A percentile compares a stretch with the other conserved stretches of the same genome.
Conservation (phyloP, 495 filamentous ascomycete genomes). For the Tuber calosporum region DNA sequence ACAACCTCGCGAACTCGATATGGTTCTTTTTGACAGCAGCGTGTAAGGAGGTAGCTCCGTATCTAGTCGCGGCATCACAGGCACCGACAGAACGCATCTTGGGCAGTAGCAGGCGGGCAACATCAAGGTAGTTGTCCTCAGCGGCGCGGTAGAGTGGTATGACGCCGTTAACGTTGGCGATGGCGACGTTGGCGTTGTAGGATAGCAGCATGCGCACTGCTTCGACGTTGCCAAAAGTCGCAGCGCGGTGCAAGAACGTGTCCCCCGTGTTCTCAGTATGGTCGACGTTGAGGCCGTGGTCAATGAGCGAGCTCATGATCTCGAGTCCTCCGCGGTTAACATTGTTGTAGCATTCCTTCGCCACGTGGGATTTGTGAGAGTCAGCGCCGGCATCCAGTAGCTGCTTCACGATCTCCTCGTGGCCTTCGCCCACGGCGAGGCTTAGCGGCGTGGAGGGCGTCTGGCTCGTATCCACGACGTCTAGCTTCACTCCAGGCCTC, state of each 20-base stretch:
- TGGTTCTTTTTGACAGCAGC: not conserved
- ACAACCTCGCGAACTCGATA: not conserved
- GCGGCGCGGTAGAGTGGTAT: constrained; percentile 2
- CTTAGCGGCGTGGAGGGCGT: not conserved
- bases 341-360: not conserved
- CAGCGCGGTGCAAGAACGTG: not conserved
- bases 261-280: not conserved
- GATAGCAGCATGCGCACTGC: not conserved
- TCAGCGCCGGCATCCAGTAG: not conserved
- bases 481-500: not conserved
- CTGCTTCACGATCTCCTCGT: not conserved
- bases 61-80: not conserved
- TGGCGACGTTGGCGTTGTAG: not conserved
- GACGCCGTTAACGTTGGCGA: not conserved
- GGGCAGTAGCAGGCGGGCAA: not conserved
- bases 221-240: not conserved
- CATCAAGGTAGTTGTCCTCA: not conserved
- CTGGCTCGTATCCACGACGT: not conserved
- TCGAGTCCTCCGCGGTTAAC: not conserved
- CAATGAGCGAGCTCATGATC: not conserved
- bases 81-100: not conserved
- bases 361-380: not conserved
- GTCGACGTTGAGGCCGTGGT: not conserved
- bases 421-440: not conserved
- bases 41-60: not conserved